These are phyloP conservation scores for Fonsecaea pedrosoi DNA, from an alignment of 2,329 filamentous ascomycete species.

Conservation along the genomic window DNA sequence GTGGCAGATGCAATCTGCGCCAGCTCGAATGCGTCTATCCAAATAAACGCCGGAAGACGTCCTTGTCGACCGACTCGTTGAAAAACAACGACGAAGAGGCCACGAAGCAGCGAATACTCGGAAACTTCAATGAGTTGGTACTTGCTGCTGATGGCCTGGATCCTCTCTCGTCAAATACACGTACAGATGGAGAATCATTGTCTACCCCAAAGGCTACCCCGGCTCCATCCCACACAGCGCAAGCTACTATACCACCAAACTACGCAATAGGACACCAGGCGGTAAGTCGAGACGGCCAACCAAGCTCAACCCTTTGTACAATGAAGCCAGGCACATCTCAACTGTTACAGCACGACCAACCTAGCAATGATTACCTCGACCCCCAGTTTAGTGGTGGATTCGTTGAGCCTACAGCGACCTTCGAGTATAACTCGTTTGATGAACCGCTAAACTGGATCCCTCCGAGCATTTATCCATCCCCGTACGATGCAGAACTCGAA, in stretches of 20 bases:
- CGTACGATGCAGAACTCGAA: conserved; percentile 49
- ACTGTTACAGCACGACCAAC: conserved; percentile 20
- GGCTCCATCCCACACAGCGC: background rate
- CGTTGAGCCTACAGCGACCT: conserved; percentile 29
- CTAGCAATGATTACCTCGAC: conserved; percentile 9
- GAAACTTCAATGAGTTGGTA: conserved; percentile 31
- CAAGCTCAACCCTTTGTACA: background rate
- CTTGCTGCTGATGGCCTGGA: conserved; percentile 14
- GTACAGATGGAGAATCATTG: background rate
- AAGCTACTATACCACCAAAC: background rate
- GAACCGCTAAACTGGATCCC: conserved; percentile 49
- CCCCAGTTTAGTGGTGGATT: conserved; percentile 19
- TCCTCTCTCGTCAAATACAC: background rate
- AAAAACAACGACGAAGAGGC: conserved; percentile 48
- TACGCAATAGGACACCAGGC: background rate
- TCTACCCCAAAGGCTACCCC: conserved; percentile 7
- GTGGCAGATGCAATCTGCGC: conserved; percentile 47
- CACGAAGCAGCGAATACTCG: conserved; percentile 20
- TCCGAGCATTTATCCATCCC: conserved; percentile 46
- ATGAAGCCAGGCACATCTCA: conserved; percentile 3
- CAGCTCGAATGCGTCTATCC: conserved; percentile 50
- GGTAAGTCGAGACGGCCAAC: background rate
- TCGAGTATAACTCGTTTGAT: conserved; percentile 47
- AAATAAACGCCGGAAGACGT: conserved; percentile 46
- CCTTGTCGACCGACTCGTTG: conserved; percentile 35